Base-by-base conservation (phyloP, 345 rosid genomes). In the Hirschfeldia incana region DNA sequence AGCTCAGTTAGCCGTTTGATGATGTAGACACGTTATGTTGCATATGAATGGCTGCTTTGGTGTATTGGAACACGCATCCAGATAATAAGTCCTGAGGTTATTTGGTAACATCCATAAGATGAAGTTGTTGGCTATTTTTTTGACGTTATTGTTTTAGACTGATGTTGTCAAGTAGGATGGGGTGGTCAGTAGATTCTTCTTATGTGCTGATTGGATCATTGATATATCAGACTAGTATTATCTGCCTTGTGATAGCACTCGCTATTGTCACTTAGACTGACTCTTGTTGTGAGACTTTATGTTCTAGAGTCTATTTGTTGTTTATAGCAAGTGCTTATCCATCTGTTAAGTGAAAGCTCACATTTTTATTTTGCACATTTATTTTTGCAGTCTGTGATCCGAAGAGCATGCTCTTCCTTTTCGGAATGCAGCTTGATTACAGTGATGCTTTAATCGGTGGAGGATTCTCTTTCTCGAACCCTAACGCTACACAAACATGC, bases 371-470 rank as follows among this genome's bases (percentile, higher is more conserved):
- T 4, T 4, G n/a, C n/a, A n/a, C n/a, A n/a, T 51, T 44, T 33
- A 15, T 15, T 0, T 72, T 76, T 85, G 89, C 96, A 94, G 98
- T 94, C 68, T 91, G 95, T 83, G 98, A 94, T 90, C 98, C 98
- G 2, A 94, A 94, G 88, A 94, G 98, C 87, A 95, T 94, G 64
- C 98, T 94, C 6, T 94, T 91, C 81, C 16, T 94, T 55, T 94
- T 83, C 6, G 98, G 98, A 27, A 92, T 94, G 98, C 98, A 92
- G 78, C 81, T 94, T 76, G 98, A 94, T 84, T 91, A 92, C 87
- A 94, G 97, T 4, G 87, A 92, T 68, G 97, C 98, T 70, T 92
- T 94, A 30, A 94, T 94, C 26, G 98, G 98, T 36, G 98, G 98
- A 61, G 98, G 98, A 76, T 94, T 94, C 86, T 87, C 91, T 61